phyloP scores from a whole-genome alignment of 1,139 yeast species.

The Debaryomycetaceae sp. region DNA sequence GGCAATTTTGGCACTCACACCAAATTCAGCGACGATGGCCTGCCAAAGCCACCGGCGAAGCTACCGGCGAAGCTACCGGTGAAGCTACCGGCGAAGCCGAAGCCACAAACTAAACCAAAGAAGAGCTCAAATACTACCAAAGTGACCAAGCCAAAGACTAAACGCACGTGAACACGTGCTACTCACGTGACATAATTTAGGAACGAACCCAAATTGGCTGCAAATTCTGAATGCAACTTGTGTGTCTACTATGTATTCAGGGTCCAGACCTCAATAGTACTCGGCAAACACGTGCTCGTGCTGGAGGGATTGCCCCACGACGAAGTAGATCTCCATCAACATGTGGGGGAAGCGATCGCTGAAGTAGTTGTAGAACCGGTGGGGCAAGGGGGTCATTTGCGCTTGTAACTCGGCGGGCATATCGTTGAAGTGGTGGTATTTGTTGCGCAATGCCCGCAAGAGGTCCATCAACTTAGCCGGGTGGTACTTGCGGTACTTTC shows the following conservation, averaged over 20 bases:
- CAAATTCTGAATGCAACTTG: too few species aligned
- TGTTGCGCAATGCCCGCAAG: conserved; percentile 84
- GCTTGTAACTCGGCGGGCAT: conserved; percentile 59
- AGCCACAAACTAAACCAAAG: conserved; percentile 6
- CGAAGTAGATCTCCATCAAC: conserved; percentile 68
- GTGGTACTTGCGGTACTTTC: conserved; percentile 85
- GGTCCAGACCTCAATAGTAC: conserved; percentile 31
- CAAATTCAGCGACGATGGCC: conserved; percentile 35
- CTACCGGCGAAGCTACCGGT: neutral
- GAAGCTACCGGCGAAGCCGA: conserved; percentile 1
- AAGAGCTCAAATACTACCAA: conserved; percentile 1
- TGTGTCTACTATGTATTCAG: neutral
- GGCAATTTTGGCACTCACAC: conserved; percentile 60
- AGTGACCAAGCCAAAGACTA: conserved; percentile 7
- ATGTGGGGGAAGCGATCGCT: conserved; percentile 70
- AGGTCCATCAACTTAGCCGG: conserved; percentile 77
- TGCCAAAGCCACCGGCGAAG: neutral
- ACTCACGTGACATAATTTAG: neutral
- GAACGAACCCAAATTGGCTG: too few species aligned
- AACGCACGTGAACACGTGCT: neutral
- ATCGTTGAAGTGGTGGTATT: conserved; percentile 90
- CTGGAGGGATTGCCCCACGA: conserved; percentile 53
- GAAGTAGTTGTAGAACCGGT: conserved; percentile 78
- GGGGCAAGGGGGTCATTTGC: conserved; percentile 75
- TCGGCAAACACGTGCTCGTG: conserved; percentile 60